phyloP scores from a whole-genome alignment of 352 stramenopile genomes.

The Hyaloperonospora brassicae region DNA sequence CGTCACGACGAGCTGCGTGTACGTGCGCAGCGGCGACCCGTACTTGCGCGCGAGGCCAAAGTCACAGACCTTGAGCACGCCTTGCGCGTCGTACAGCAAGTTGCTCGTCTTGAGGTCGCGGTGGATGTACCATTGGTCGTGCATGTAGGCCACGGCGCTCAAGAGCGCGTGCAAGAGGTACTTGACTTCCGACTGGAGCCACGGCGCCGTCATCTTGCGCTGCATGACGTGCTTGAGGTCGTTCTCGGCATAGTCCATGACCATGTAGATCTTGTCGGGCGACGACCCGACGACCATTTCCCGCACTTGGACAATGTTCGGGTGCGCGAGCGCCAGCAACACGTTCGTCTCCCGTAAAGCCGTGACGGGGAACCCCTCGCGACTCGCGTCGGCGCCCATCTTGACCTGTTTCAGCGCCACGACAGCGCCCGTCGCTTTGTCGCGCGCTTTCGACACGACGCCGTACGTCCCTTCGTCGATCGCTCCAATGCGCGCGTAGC shows the following conservation, averaged over 20 bases:
- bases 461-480: conserved; percentile 96
- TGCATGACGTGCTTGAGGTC: conserved; percentile 83
- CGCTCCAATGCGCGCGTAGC: conserved; percentile 89
- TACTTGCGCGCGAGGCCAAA: conserved; percentile 83
- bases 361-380: conserved; percentile 81
- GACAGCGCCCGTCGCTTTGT: conserved; percentile 86
- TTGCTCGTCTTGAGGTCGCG: conserved; percentile 98
- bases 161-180: conserved; percentile 90
- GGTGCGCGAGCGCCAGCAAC: conserved; percentile 69
- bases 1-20: conserved; percentile 92
- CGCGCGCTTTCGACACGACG: conserved; percentile 91
- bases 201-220: conserved; percentile 73
- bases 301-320: conserved; percentile 81
- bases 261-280: conserved; percentile 87
- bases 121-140: conserved; percentile 90
- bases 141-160: conserved; percentile 84
- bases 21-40: conserved; percentile 58
- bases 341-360: conserved; percentile 84
- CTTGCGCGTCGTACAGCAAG: conserved; percentile 89
- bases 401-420: conserved; percentile 91
- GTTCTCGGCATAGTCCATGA: conserved; percentile 87
- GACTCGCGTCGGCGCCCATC: conserved; percentile 60
- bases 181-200: conserved; percentile 90
- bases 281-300: conserved; percentile 87
- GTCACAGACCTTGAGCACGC: conserved; percentile 77